phyloP scores from a whole-genome alignment of 306 rosid genomes.

The Hippophae rhamnoides region DNA sequence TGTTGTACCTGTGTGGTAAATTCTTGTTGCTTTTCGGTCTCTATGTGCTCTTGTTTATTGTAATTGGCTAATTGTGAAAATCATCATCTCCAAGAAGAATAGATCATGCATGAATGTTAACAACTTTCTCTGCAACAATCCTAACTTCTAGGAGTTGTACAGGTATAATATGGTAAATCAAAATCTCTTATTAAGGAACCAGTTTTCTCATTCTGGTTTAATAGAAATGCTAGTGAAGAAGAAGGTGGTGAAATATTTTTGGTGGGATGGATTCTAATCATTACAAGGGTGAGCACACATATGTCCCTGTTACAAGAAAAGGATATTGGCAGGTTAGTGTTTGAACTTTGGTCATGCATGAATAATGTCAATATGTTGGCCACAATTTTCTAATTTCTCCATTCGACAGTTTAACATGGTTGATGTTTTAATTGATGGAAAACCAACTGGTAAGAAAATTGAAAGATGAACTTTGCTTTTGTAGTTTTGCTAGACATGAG shows the following conservation, averaged over 20 bases:
- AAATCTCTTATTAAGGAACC: conserved; percentile 46
- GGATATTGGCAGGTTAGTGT: conserved; percentile 89
- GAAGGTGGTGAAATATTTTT: conserved; percentile 55
- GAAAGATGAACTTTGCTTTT: not conserved
- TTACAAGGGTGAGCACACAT: conserved; percentile 68
- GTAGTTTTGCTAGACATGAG: not conserved
- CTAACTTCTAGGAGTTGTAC: conserved; percentile 13
- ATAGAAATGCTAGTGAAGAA: conserved; percentile 41
- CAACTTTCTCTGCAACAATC: not conserved
- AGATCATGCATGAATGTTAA: conserved; percentile 3
- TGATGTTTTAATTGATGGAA: conserved; percentile 43
- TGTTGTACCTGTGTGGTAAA: conserved; percentile 36
- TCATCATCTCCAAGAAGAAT: not conserved
- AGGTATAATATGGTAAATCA: conserved; percentile 54
- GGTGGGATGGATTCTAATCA: conserved; percentile 57
- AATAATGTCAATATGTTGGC: not conserved
- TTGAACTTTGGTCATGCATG: not conserved
- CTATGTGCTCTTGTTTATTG: not conserved
- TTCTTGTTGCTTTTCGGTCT: not conserved
- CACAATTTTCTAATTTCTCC: not conserved
- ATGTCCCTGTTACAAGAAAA: conserved; percentile 62
- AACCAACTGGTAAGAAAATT: conserved; percentile 43
- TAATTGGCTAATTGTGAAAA: not conserved
- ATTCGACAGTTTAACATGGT: conserved; percentile 68
- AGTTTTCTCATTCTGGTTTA: conserved; percentile 54